Evolutionary conservation across 1,139 yeast genomes (phyloP), one percentile per base, ranked within the genome.

Genomic region (Geotrichum aggregatum): DNA sequence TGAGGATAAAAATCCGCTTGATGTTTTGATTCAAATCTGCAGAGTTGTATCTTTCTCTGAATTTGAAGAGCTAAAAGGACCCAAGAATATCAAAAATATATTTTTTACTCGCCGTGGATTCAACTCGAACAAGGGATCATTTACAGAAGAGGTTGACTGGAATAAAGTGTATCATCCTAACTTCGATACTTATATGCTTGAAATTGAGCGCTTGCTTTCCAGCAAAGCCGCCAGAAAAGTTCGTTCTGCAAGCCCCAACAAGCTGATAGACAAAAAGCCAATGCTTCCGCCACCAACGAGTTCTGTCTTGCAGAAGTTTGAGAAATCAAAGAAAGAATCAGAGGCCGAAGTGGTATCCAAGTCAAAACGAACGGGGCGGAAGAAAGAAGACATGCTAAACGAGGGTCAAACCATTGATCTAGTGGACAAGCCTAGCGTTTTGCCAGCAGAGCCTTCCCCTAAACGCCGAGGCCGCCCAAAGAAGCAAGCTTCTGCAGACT

Each of bases 1-100:
- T 30, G 49, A 44, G 10, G 60, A 57, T 26, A 47, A 49, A 26
- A 60, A 61, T 36, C 49, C 55, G 5, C 49, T 61, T 26, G 60
- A 58, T 18, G 54, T 54, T 5, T 40, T 62, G 1, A 31, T 55
- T n/a, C 60, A 54, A 3, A 52, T 43, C 6, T 62, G 58, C 35
- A 26, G 40, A 16, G 56, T 61, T 3, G 19, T 58, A 8, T 56
- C 59, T 1, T 22, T 42, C 16, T 21, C 28, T 11, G 31, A 39
- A 43, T 38, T 31, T 18, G 41, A 44, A 36, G 28, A 35, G 22
- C 34, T 42, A 16, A 28, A 3, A 31, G 31, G 18, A 16, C 11
- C 11, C 16, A 35, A n/a, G 26, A 33, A 13, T 35, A 43, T 31
- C n/a, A 35, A n/a, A 19, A 33, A 13, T 35, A 39, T 30, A 10